phyloP scores from a whole-genome alignment of 1,284 basidiomycete genomes.

The Apiotrichum domesticum region DNA sequence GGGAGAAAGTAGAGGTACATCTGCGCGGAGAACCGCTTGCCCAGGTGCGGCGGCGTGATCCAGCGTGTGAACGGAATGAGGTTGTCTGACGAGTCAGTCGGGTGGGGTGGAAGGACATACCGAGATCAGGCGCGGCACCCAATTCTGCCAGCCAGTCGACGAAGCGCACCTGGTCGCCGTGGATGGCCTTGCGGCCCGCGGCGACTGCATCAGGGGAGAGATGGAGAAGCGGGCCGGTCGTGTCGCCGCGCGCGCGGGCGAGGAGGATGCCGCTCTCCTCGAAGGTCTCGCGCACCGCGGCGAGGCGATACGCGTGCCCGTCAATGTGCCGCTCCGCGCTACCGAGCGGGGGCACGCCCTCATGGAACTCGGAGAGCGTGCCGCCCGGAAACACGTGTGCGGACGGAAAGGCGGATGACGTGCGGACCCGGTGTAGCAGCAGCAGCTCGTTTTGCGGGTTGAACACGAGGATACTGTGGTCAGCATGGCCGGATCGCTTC shows the following conservation, averaged over 20 bases:
- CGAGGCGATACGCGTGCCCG: conserved; percentile 8
- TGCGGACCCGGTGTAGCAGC: conserved; percentile 13
- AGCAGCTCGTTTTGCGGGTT: conserved; percentile 14
- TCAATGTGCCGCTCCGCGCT: conserved; percentile 7
- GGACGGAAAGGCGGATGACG: conserved; percentile 10
- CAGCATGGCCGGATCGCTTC: not conserved
- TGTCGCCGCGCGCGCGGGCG: not conserved
- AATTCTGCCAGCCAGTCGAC: conserved; percentile 10
- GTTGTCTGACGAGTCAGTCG: not conserved
- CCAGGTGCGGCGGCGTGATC: conserved; percentile 11
- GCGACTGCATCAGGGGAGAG: not conserved
- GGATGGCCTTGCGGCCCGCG: conserved; percentile 3
- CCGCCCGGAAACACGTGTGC: conserved; percentile 17
- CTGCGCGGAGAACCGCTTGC: conserved; percentile 17
- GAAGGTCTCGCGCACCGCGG: conserved; percentile 17
- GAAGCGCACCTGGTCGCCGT: conserved; percentile 12
- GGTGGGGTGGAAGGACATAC: not conserved
- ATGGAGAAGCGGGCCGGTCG: not conserved
- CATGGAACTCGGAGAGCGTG: conserved; percentile 9
- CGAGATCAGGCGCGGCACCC: conserved; percentile 9
- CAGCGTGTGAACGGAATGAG: conserved; percentile 18
- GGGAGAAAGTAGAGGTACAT: conserved; percentile 22
- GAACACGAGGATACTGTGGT: conserved; percentile 11
- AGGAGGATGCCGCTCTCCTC: conserved; percentile 19
- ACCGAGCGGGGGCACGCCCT: conserved; percentile 3